phyloP scores from a whole-genome alignment of 495 filamentous ascomycete genomes.

The Penicillium steckii region DNA sequence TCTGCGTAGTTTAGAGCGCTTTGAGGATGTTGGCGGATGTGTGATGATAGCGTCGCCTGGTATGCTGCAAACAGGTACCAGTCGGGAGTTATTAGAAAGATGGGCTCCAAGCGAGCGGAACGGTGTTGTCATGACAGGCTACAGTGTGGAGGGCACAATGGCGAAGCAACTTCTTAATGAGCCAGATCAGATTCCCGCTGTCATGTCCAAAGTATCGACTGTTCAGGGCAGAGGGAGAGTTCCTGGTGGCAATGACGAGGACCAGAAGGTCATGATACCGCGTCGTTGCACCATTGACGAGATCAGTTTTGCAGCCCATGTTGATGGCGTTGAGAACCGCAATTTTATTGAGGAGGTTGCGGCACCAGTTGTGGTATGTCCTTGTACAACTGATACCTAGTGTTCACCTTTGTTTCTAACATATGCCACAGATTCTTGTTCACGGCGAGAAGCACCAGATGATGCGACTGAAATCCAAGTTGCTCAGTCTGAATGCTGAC shows the following conservation, averaged over 20 bases:
- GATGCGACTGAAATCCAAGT: conserved; percentile 92
- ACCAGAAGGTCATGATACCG: conserved; percentile 86
- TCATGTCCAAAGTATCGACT: conserved; percentile 72
- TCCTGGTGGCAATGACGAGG: conserved; percentile 48
- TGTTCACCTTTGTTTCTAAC: not conserved
- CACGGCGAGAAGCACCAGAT: conserved; percentile 98
- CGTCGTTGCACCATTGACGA: conserved; percentile 89
- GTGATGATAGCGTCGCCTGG: conserved; percentile 96
- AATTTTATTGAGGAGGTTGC: conserved; percentile 92
- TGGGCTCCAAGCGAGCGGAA: conserved; percentile 96
- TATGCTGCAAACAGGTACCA: conserved; percentile 96
- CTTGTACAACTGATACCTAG: not conserved
- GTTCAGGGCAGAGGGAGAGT: conserved; percentile 55
- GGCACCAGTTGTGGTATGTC: conserved; percentile 85
- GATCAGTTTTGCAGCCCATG: conserved; percentile 91
- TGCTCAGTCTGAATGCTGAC: conserved; percentile 83
- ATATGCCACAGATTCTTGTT: conserved; percentile 70
- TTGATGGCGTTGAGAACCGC: conserved; percentile 91
- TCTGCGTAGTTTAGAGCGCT: conserved; percentile 87
- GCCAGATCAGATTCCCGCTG: conserved; percentile 86
- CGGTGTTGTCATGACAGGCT: conserved; percentile 95
- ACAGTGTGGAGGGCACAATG: conserved; percentile 98
- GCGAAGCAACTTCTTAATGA: conserved; percentile 91
- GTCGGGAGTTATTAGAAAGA: conserved; percentile 84
- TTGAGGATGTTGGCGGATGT: conserved; percentile 92